These are phyloP conservation scores for Macrophomina pseudophaseolina DNA, from an alignment of 2,329 filamentous ascomycete species.

Conservation along the genomic window DNA sequence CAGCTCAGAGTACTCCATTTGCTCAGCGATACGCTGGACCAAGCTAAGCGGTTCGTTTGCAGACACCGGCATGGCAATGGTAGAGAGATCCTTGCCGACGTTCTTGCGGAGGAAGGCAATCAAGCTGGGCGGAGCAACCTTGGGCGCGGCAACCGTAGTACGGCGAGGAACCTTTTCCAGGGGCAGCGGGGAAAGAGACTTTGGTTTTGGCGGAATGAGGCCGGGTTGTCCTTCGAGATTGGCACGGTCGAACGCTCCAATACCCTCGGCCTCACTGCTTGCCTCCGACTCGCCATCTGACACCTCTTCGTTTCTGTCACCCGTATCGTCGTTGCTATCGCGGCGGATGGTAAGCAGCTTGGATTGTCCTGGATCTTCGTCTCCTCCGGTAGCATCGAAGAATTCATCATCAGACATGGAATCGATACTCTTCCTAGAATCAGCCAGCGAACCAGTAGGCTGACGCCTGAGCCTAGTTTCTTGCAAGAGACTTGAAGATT, in stretches of 20 bases:
- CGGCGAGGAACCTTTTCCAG: constrained; percentile 72
- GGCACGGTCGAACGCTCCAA: constrained; percentile 46
- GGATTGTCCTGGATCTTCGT: constrained; percentile 47
- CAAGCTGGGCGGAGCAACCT: constrained; percentile 81
- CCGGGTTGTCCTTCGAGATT: constrained; percentile 46
- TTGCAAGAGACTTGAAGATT: constrained; percentile 78
- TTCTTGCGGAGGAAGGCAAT: constrained; percentile 97
- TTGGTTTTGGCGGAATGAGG: constrained; percentile 77
- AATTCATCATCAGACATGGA: constrained; percentile 86
- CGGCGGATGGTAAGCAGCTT: constrained; percentile 77
- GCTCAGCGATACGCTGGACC: constrained; percentile 86
- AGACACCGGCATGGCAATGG: constrained; percentile 96
- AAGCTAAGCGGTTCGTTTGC: constrained; percentile 91
- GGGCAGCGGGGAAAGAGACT: constrained; percentile 77
- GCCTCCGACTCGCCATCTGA: constrained; percentile 65
- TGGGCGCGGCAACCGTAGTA: constrained; percentile 72
- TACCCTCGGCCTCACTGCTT: constrained; percentile 62
- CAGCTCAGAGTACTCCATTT: constrained; percentile 86
- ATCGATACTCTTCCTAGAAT: constrained; percentile 73
- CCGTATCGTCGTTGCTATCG: constrained; percentile 69
- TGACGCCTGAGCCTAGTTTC: constrained; percentile 80
- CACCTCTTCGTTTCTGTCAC: constrained; percentile 55
- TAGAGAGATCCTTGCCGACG: constrained; percentile 95
- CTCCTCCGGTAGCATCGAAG: constrained; percentile 81
- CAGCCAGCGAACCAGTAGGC: constrained; percentile 50